phyloP scores from a whole-genome alignment of 345 rosid genomes.

The Salix caprea region DNA sequence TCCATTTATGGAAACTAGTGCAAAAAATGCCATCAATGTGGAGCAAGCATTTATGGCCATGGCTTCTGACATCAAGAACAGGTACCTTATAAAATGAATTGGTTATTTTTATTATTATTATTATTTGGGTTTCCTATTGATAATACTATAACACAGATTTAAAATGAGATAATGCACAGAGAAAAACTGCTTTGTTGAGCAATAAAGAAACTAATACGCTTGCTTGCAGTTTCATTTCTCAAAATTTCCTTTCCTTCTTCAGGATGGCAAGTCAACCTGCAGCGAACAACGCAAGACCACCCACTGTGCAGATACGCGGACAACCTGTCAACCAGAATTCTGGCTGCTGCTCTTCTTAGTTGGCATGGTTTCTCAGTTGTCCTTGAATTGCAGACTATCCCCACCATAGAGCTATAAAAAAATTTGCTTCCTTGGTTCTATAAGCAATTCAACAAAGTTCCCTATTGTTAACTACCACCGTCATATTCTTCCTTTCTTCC shows the following conservation, averaged over 20 bases:
- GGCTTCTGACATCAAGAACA: conserved; percentile 65
- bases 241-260: conserved; percentile 5
- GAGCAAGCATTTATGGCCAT: conserved; percentile 84
- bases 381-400: conserved; percentile 7
- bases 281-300: conserved; percentile 61
- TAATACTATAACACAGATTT: background rate
- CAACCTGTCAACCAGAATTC: conserved; percentile 90
- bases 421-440: conserved; percentile 5
- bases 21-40: conserved; percentile 63
- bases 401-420: background rate
- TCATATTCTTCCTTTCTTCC: background rate
- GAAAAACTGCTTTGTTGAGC: background rate
- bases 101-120: background rate
- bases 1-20: conserved; percentile 81
- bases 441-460: background rate
- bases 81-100: conserved; percentile 26
- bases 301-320: conserved; percentile 91
- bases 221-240: background rate
- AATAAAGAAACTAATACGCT: background rate
- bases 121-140: background rate
- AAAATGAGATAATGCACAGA: background rate
- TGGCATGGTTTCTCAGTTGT: conserved; percentile 3
- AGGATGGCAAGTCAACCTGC: conserved; percentile 99
- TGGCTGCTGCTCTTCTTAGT: conserved; percentile 87
- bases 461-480: background rate